Evolutionary conservation across 495 filamentous ascomycete genomes (phyloP), one percentile per base, ranked within the genome.

Genomic region (Collariella sp.): DNA sequence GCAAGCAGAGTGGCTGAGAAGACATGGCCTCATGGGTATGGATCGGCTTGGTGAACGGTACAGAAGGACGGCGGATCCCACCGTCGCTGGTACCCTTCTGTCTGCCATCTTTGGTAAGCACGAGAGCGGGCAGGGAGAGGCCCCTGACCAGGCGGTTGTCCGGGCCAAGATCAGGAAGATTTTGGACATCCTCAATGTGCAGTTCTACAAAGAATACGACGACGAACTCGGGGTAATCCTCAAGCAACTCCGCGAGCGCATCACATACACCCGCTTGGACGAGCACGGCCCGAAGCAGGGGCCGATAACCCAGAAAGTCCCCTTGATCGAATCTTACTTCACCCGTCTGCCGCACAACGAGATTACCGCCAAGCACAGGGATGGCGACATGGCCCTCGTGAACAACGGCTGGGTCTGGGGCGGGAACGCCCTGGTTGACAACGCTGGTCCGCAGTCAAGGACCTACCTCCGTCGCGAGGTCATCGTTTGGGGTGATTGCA

Each of bases 361-460:
- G 6, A 77, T 75, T 26, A 96, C 94, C 0, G 78, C 79, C 56
- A 84, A 87, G 66, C 84, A 95, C 62, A 82, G 82, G 40, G 74
- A 81, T 2, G 86, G 86, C 52, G 82, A 86, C 44, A 72, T 97
- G 33, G 88, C 88, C 3, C 70, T 99, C 16, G 91, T 85, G 29
- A 96, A 96, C 70, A 99, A 99, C 65, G 94, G 94, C 53, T 99
- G 94, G 94, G 89, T 97, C 18, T 99, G 94, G 94, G 89, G 88
- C 57, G 90, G 93, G 13, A 89, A 95, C 64, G 90, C 89, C 0
- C 79, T 97, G 70, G 82, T 86, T 22, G 94, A 99, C 68, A 91
- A 96, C 65, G 94, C 94, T 16, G 94, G 94, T 0, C 85, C 88
- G 0, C 69, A 86, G 38, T 96, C 91, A 2, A 85, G 84, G 38